phyloP scores from a whole-genome alignment of 2,329 filamentous ascomycete genomes.

The Bipolaris bicolor region DNA sequence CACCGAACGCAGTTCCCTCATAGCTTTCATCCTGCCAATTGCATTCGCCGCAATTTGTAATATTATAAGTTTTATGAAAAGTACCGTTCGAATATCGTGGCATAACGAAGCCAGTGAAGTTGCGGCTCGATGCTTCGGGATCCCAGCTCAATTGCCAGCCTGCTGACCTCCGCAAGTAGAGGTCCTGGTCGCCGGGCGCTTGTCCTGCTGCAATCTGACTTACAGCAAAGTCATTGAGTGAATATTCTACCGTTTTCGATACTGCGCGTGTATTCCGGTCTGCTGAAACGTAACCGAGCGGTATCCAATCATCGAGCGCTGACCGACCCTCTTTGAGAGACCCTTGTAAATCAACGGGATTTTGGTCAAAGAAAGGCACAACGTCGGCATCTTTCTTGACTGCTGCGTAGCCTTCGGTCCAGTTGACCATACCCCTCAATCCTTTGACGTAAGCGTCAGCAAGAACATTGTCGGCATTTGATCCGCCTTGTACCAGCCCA shows the following conservation, averaged over 20 bases:
- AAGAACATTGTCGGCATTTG: conserved; percentile 56
- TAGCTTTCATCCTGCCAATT: conserved; percentile 52
- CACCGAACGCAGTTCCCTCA: conserved; percentile 51
- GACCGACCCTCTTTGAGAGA: conserved; percentile 53
- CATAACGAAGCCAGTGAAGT: conserved; percentile 48
- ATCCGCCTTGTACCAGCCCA: conserved; percentile 55
- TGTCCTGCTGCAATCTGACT: conserved; percentile 50
- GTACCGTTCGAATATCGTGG: conserved; percentile 46
- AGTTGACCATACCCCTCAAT: conserved; percentile 66
- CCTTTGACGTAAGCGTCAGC: conserved; percentile 73
- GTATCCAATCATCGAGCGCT: conserved; percentile 53
- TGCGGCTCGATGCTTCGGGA: conserved; percentile 43
- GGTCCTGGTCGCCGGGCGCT: conserved; percentile 48
- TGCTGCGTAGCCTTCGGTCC: conserved; percentile 72
- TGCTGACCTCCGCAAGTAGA: conserved; percentile 49
- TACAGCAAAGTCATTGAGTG: conserved; percentile 53
- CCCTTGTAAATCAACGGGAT: conserved; percentile 44
- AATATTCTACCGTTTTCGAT: conserved; percentile 53
- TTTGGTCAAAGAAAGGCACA: conserved; percentile 43
- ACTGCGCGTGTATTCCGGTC: conserved; percentile 48
- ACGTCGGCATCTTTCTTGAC: conserved; percentile 75
- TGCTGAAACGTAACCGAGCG: conserved; percentile 51
- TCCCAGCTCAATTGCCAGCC: conserved; percentile 54
- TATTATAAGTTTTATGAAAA: conserved; percentile 50
- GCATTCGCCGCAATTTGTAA: conserved; percentile 51